Conservation (phyloP, 2,329 filamentous ascomycete species). For the Aureobasidium sp. region DNA sequence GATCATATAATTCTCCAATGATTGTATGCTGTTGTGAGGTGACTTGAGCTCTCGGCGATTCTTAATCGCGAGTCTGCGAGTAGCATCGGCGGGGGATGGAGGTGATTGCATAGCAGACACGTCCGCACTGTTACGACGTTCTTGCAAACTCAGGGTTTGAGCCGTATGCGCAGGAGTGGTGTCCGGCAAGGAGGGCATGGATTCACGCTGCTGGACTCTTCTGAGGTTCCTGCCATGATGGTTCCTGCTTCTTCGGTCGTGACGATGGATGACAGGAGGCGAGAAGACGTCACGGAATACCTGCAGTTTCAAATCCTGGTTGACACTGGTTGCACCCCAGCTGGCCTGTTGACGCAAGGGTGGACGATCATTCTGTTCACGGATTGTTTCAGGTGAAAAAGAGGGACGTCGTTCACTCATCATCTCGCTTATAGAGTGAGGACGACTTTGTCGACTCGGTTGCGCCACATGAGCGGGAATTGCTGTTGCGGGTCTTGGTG, state of each 20-base stretch:
- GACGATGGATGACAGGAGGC: constrained; percentile 74
- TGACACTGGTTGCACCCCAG: constrained; percentile 90
- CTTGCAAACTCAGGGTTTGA: constrained; percentile 19
- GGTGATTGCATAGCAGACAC: constrained; percentile 26
- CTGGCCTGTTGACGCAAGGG: constrained; percentile 46
- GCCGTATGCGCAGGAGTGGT: neutral
- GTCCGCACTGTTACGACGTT: constrained; percentile 35
- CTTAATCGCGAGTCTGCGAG: constrained; percentile 37
- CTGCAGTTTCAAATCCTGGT: constrained; percentile 78
- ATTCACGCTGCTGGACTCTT: constrained; percentile 9
- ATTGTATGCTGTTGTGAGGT: constrained; percentile 10
- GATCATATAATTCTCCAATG: constrained; percentile 4
- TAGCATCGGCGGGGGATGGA: constrained; percentile 29
- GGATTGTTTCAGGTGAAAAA: constrained; percentile 21
- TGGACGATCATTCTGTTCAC: constrained; percentile 28
- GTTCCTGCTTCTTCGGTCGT: constrained; percentile 62
- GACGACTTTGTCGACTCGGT: constrained; percentile 8
- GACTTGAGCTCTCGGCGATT: constrained; percentile 21
- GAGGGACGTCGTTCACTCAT: constrained; percentile 7
- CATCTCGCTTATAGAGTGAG: constrained; percentile 17
- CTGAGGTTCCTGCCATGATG: constrained; percentile 56
- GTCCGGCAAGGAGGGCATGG: constrained; percentile 15
- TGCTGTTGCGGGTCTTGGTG: constrained; percentile 34
- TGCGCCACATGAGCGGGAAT: constrained; percentile 7
- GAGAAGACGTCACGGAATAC: constrained; percentile 89